Evolutionary conservation across 179 eudicot genomes (phyloP).

Genomic region (Camellia oleifera): DNA sequence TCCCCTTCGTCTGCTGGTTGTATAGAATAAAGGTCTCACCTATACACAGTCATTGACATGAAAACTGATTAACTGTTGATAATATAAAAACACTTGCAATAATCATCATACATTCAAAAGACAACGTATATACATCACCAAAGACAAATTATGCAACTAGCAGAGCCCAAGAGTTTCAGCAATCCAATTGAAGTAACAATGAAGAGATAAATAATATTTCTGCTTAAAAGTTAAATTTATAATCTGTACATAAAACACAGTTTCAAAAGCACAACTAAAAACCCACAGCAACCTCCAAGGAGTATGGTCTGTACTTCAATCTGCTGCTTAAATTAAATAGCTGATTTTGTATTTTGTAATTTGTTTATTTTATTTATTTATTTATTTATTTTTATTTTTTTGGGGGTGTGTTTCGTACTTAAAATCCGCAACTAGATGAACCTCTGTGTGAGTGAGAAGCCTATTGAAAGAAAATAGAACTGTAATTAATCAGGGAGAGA

Average conservation of each 20-base stretch:
- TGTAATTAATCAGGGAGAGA: constrained; percentile 4
- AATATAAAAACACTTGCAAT: background rate
- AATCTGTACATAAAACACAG: background rate
- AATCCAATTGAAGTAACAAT: background rate
- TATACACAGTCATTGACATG: constrained; percentile 35
- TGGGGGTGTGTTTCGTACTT: too few species aligned
- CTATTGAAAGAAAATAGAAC: background rate
- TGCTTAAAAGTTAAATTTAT: background rate
- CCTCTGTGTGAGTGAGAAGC: background rate
- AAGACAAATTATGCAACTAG: background rate
- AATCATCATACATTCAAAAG: background rate
- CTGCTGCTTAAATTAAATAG: too few species aligned
- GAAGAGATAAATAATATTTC: background rate
- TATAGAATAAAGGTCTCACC: constrained; percentile 85
- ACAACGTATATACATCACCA: background rate
- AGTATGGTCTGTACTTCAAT: background rate
- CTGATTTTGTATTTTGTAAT: too few species aligned
- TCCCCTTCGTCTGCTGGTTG: constrained; percentile 85
- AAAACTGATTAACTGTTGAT: background rate
- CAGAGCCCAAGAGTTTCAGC: background rate
- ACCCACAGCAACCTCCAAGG: background rate
- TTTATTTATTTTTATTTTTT: too few species aligned
- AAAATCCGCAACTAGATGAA: background rate
- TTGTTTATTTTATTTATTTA: too few species aligned
- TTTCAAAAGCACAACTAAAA: background rate